Conservation (phyloP, 208 protist genomes). For the Trypanosomatidae sp. region DNA sequence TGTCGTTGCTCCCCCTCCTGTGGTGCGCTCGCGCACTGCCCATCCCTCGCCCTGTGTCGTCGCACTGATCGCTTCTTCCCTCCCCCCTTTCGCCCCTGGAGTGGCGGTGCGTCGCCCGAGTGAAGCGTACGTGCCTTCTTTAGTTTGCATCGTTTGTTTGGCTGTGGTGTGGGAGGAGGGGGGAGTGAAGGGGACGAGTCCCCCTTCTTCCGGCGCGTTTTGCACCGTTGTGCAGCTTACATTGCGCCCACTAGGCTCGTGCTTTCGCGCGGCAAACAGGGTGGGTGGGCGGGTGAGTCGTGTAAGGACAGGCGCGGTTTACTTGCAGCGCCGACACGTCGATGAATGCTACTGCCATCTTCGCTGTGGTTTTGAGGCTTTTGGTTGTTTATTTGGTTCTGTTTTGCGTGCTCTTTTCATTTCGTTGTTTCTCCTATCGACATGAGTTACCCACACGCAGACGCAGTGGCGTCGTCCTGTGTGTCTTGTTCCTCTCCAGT, state of each 20-base stretch:
- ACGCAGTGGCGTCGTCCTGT: neutral
- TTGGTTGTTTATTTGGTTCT: neutral
- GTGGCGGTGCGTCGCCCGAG: too few species aligned
- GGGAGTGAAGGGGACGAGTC: too few species aligned
- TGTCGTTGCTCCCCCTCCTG: neutral
- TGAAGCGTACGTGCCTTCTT: neutral
- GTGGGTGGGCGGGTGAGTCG: neutral
- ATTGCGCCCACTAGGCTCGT: neutral
- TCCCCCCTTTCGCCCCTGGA: neutral
- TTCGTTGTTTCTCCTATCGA: slow-evolving; percentile 2
- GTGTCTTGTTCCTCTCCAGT: neutral
- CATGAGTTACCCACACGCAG: neutral
- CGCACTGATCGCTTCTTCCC: neutral
- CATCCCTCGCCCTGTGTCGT: neutral
- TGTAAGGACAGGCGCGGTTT: neutral
- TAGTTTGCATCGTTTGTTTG: neutral
- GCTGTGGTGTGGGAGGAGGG: too few species aligned
- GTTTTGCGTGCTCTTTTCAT: neutral
- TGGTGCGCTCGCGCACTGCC: neutral
- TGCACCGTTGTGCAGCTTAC: neutral
- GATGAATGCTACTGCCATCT: slow-evolving; percentile 5
- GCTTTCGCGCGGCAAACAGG: neutral
- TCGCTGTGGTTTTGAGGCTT: neutral
- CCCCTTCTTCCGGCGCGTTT: too few species aligned
- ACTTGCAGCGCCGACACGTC: neutral